Base-by-base conservation (phyloP, 208 protist species). In the Tritrichomonas musculus region DNA sequence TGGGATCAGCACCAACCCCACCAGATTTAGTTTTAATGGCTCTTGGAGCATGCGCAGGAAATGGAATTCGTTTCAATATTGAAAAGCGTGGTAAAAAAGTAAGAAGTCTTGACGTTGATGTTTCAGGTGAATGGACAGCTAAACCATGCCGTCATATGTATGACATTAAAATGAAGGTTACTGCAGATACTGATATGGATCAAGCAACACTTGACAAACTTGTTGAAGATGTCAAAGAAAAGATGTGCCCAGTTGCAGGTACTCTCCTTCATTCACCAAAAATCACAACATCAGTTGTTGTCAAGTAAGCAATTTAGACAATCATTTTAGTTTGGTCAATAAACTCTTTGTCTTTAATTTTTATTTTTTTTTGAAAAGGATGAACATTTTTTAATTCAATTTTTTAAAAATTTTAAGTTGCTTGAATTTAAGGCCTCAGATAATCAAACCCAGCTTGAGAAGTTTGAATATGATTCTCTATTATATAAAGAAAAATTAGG, bases 1-100 rank as follows among this genome's bases (percentile, higher is more conserved):
- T 33, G 39, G 77, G 77, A 53, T 88, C 77, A 33, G 77, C 77
- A 5, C 77, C 77, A 88, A 88, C 77, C 53, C 77, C 77, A 88
- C 77, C 77, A 88, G 77, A 88, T 57, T 88, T 53, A 44, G 27
- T 88, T 27, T 30, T 88, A 22, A 88, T 88, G 77, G 77, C 47
- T 57, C 77, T 88, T 30, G 47, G 77, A 30, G 77, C 77, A 22
- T 88, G 77, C 47, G 77, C 77, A 22, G 77, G 77, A 8, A 88
- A 88, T 39, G 77, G 77, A 39, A 88, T 88, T 47, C 53, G 57
- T 27, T 88, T 88, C 47, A 17, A 39, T 39, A 41, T 88, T 27
- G 77, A 88, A 44, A 88, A 88, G 77, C 53, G 39, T 20, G 77
- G 77, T 5, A 88, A 53, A 14, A 88, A 53, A 57, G 44, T 53